A percentile compares a stretch with the other conserved stretches of the same genome.
phyloP scores from a whole-genome alignment of 2,329 filamentous ascomycete species.

The Neofusicoccum parvum region DNA sequence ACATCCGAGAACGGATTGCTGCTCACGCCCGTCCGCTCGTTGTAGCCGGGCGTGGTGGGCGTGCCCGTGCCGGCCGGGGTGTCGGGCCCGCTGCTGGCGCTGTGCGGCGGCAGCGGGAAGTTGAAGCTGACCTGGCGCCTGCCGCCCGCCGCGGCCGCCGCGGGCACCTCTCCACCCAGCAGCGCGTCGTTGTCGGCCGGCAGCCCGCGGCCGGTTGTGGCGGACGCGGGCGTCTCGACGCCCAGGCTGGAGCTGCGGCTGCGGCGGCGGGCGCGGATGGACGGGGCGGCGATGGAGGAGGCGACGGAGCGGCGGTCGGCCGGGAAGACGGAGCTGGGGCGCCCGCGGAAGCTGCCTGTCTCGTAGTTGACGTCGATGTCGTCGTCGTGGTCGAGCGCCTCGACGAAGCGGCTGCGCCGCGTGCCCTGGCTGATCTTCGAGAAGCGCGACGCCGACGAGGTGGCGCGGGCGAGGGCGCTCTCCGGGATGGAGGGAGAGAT shows the following conservation, averaged over 20 bases:
- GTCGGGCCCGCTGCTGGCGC: neutral
- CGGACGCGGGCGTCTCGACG: too few relatives aligned
- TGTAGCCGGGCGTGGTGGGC: neutral
- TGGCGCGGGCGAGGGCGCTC: neutral
- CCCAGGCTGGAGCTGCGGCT: neutral
- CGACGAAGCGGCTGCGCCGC: conserved; percentile 17
- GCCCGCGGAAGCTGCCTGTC: neutral
- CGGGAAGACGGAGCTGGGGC: neutral
- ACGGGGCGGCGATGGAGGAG: neutral
- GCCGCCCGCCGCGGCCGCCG: neutral
- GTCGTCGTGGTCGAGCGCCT: conserved; percentile 3
- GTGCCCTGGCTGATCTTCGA: conserved; percentile 8
- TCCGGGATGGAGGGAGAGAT: neutral
- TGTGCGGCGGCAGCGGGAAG: conserved; percentile 3
- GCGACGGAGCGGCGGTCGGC: neutral
- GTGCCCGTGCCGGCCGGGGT: neutral
- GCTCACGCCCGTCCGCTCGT: neutral
- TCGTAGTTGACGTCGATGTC: neutral
- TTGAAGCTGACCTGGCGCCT: conserved; percentile 1
- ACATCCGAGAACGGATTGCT: neutral
- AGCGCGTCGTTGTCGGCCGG: neutral
- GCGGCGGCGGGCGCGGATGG: too few relatives aligned
- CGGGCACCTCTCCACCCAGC: too few relatives aligned
- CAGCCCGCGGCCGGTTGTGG: neutral
- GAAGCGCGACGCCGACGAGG: conserved; percentile 6